Evolutionary conservation across 345 rosid species (phyloP).

Genomic region (Carallia brachiata): DNA sequence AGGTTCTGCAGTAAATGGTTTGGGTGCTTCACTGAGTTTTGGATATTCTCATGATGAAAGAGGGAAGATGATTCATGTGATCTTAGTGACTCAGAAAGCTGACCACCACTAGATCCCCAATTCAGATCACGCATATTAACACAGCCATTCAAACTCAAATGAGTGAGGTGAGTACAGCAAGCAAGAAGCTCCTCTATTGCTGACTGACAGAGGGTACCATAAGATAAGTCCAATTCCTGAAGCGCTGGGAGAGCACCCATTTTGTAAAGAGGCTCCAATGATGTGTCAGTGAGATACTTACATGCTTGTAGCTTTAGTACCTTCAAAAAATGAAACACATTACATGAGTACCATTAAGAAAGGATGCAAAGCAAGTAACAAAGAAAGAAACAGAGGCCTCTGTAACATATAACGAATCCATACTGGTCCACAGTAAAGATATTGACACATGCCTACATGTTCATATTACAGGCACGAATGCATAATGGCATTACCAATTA

Average conservation of each 20-base stretch:
- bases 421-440: neutral
- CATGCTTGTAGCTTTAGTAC: conserved; percentile 95
- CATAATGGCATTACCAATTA: conserved; percentile 19
- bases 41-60: conserved; percentile 27
- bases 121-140: conserved; percentile 90
- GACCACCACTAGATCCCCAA: conserved; percentile 64
- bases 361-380: neutral
- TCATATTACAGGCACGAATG: no score
- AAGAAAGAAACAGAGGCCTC: neutral
- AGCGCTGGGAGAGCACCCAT: conserved; percentile 75
- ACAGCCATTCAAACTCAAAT: conserved; percentile 92
- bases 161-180: conserved; percentile 86
- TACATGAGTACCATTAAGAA: neutral
- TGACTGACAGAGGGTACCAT: conserved; percentile 84
- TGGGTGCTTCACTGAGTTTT: conserved; percentile 43
- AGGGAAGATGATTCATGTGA: conserved; percentile 21
- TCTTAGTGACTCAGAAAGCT: conserved; percentile 35
- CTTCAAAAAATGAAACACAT: conserved; percentile 31
- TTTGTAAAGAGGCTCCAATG: conserved; percentile 93
- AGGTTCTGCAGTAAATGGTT: conserved; percentile 86
- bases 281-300: conserved; percentile 81
- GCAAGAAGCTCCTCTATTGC: conserved; percentile 97
- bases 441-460: neutral
- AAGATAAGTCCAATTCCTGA: conserved; percentile 86
- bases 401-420: neutral